Conservation (phyloP, 495 filamentous ascomycete genomes). For the Aspergillus avenaceus region DNA sequence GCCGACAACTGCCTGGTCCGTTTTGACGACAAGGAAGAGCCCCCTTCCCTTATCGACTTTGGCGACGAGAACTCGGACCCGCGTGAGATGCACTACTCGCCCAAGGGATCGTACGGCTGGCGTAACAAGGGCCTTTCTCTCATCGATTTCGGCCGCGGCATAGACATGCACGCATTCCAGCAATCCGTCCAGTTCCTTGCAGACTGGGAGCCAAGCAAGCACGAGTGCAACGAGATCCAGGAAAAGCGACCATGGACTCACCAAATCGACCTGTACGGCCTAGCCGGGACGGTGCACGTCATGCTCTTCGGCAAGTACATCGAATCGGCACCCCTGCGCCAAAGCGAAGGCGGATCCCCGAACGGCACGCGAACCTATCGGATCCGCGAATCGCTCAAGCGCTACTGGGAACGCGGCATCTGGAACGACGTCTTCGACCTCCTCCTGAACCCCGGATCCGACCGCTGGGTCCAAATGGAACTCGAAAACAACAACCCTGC, state of each 20-base stretch:
- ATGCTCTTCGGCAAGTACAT: constrained; percentile 94
- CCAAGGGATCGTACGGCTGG: constrained; percentile 76
- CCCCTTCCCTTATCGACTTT: constrained; percentile 30
- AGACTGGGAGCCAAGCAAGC: constrained; percentile 80
- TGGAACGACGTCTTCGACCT: constrained; percentile 84
- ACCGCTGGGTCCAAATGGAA: constrained; percentile 49
- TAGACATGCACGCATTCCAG: constrained; percentile 84
- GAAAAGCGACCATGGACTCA: constrained; percentile 92
- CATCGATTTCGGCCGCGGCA: constrained; percentile 92
- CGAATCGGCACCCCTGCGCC: constrained; percentile 62
- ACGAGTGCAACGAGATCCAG: constrained; percentile 92
- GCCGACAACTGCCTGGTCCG: constrained; percentile 92
- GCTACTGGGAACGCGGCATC: constrained; percentile 93
- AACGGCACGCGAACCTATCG: constrained; percentile 55
- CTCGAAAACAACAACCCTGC: constrained; percentile 45
- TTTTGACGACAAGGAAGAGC: constrained; percentile 49
- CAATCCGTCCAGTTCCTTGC: constrained; percentile 83
- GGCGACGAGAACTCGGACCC: constrained; percentile 39
- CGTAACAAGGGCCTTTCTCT: constrained; percentile 70
- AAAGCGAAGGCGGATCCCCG: constrained; percentile 15
- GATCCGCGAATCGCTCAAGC: constrained; percentile 73
- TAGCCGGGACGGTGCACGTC: constrained; percentile 79
- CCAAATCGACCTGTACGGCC: constrained; percentile 90
- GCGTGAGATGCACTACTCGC: constrained; percentile 54
- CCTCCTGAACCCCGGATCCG: constrained; percentile 69